phyloP scores from a whole-genome alignment of 805 yeast species.

The Saccharomycopsis sp. region DNA sequence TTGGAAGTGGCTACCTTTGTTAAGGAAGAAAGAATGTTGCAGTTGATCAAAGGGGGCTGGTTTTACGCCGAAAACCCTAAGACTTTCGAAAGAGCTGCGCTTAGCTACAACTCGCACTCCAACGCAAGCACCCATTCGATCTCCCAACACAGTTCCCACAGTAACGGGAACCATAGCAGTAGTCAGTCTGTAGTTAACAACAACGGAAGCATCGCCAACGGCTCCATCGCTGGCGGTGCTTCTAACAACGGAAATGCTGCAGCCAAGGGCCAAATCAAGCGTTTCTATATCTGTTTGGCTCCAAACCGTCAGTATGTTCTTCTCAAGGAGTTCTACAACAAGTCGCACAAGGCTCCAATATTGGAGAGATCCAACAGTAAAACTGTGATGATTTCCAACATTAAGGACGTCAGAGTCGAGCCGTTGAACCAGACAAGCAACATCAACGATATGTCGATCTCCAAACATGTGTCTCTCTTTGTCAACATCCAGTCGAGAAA shows the following conservation, averaged over 20 bases:
- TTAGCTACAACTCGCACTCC: background rate
- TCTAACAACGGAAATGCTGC: background rate
- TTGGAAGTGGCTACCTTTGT: conserved; percentile 64
- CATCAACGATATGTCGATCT: background rate
- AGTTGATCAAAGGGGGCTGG: conserved; percentile 75
- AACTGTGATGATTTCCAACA: conserved; percentile 1
- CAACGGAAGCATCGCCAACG: background rate
- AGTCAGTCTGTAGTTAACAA: background rate
- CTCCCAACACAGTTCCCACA: background rate
- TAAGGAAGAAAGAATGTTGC: conserved; percentile 65
- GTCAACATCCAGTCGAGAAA: conserved; percentile 44
- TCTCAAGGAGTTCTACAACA: conserved; percentile 9
- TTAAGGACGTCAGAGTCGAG: conserved; percentile 12
- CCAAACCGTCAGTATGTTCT: conserved; percentile 18
- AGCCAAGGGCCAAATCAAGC: conserved; percentile 2
- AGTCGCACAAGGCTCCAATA: conserved; percentile 1
- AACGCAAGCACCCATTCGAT: background rate
- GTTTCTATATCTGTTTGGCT: conserved; percentile 9
- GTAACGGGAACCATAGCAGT: background rate
- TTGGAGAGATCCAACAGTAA: conserved; percentile 10
- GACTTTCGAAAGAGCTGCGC: conserved; percentile 1
- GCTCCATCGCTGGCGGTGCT: background rate
- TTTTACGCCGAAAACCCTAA: conserved; percentile 57
- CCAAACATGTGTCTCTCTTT: conserved; percentile 7
- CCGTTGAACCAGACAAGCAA: background rate